A percentile compares a stretch with the other conserved stretches of the same genome.
phyloP scores from a whole-genome alignment of 2,329 filamentous ascomycete species.

The Diaporthe amygdali region DNA sequence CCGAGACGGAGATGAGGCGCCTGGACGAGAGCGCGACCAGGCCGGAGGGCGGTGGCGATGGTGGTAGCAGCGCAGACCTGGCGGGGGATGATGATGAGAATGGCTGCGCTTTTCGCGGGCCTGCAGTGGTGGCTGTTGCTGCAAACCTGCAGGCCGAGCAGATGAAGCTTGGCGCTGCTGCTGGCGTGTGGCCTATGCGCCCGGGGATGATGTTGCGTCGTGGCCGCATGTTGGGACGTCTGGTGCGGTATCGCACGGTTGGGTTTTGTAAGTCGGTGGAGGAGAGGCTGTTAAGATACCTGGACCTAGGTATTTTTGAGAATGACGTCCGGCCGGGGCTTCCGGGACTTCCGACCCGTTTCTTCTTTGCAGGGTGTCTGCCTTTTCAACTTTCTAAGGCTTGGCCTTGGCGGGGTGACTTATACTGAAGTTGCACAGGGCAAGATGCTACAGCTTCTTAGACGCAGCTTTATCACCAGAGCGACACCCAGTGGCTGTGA shows the following conservation, averaged over 20 bases:
- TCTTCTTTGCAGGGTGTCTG: background rate
- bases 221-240: background rate
- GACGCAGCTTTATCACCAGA: background rate
- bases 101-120: background rate
- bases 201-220: background rate
- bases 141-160: conserved; percentile 20
- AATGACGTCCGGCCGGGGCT: background rate
- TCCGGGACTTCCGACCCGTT: background rate
- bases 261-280: background rate
- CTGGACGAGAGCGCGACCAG: conserved; percentile 71
- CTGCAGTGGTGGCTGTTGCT: background rate
- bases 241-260: background rate
- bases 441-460: background rate
- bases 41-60: conserved; percentile 50
- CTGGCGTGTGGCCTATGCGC: background rate
- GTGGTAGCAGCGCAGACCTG: conserved; percentile 34
- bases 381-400: background rate
- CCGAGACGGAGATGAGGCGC: conserved; percentile 78
- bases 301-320: background rate
- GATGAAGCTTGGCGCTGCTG: conserved; percentile 10
- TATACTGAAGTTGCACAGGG: no score
- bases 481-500: no score
- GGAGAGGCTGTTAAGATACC: background rate
- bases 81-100: conserved; percentile 26
- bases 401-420: background rate